These are phyloP conservation scores for Coniella lustricola DNA, from an alignment of 2,329 filamentous ascomycete genomes.

Conservation along the genomic window DNA sequence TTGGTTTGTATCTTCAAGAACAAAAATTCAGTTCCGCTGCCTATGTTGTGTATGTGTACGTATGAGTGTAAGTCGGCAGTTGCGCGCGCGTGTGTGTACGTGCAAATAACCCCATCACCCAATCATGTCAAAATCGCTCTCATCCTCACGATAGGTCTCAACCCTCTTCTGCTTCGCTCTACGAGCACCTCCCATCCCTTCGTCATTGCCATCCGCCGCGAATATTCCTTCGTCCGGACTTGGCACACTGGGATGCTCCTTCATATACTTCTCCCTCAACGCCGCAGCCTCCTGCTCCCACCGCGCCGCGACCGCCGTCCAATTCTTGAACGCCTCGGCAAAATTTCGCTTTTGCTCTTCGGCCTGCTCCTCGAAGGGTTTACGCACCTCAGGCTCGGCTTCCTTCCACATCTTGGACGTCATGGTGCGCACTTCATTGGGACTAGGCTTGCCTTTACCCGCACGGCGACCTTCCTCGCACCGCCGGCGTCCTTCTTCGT, in stretches of 20 bases:
- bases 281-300: slow-evolving; percentile 66
- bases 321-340: slow-evolving; percentile 48
- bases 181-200: slow-evolving; percentile 18
- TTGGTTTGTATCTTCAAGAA: too few species aligned
- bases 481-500: slow-evolving; percentile 51
- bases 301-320: slow-evolving; percentile 52
- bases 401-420: slow-evolving; percentile 90
- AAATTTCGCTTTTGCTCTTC: slow-evolving; percentile 63
- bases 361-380: slow-evolving; percentile 71
- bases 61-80: too few species aligned
- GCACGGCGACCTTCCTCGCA: slow-evolving; percentile 61
- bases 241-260: slow-evolving; percentile 40
- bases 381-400: slow-evolving; percentile 59
- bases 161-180: too few species aligned
- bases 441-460: slow-evolving; percentile 57
- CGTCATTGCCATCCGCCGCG: slow-evolving; percentile 1
- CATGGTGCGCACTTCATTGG: slow-evolving; percentile 78
- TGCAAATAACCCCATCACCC: too few species aligned
- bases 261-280: slow-evolving; percentile 45
- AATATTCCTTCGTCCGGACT: slow-evolving; percentile 23
- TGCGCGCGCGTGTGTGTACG: too few species aligned
- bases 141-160: slow-evolving; percentile 33
- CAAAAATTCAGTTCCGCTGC: too few species aligned
- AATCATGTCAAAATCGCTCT: slow-evolving; percentile 27
- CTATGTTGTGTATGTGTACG: too few species aligned